A percentile compares a stretch with the other conserved stretches of the same genome.
Conservation (phyloP, 2,329 filamentous ascomycete genomes). For the Phialemonium atrogriseum region DNA sequence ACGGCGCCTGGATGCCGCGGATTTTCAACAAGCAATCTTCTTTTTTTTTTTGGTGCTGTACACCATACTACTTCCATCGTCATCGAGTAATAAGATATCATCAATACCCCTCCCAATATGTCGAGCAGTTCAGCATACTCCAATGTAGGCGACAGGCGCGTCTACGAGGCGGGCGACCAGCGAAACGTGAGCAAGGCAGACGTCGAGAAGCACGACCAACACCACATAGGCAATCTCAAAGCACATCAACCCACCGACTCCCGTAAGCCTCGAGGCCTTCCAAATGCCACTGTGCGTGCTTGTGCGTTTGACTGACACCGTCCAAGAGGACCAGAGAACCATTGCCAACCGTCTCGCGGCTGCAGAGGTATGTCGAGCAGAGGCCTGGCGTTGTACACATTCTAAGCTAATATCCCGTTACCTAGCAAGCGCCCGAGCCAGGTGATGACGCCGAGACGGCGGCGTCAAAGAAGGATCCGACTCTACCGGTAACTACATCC, state of each 20-base stretch:
- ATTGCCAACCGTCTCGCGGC: conserved; percentile 64
- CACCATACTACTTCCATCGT: too few species aligned
- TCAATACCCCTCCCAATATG: conserved; percentile 16
- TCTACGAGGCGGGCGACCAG: conserved; percentile 76
- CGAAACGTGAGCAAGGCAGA: conserved; percentile 51
- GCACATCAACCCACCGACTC: conserved; percentile 63
- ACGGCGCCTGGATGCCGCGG: too few species aligned
- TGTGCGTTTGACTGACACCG: too few species aligned
- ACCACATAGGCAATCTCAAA: conserved; percentile 62
- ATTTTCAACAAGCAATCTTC: not conserved
- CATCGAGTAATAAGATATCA: conserved; percentile 2
- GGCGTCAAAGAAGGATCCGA: conserved; percentile 51
- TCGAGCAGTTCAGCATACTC: conserved; percentile 42
- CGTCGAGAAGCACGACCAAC: conserved; percentile 44
- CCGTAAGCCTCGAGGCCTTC: too few species aligned
- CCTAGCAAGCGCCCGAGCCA: conserved; percentile 29
- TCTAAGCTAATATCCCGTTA: too few species aligned
- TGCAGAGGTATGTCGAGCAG: conserved; percentile 45
- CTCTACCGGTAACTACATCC: conserved; percentile 37
- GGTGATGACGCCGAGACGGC: conserved; percentile 34
- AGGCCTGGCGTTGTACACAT: too few species aligned
- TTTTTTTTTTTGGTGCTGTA: not conserved
- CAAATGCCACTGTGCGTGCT: too few species aligned
- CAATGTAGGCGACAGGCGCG: conserved; percentile 53
- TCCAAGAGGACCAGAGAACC: conserved; percentile 57